Conservation (phyloP, 2,329 filamentous ascomycete genomes). For the Trichoderma sp. region DNA sequence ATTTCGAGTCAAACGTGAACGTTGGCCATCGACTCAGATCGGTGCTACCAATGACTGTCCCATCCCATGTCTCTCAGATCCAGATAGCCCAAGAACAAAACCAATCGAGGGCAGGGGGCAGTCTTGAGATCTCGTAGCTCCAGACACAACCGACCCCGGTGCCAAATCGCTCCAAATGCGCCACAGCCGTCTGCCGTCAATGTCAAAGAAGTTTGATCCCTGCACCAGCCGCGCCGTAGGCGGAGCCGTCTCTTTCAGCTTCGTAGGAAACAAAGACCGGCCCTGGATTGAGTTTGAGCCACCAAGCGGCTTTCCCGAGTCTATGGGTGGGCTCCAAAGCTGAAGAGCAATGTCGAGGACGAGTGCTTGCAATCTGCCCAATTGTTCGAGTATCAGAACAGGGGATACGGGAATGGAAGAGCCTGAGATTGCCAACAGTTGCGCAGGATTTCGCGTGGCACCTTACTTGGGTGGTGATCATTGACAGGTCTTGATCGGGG, state of each 20-base stretch:
- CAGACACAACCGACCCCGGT: neutral
- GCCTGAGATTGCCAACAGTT: neutral
- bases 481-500: neutral
- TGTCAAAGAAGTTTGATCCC: neutral
- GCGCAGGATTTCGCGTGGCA: neutral
- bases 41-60: neutral
- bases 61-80: no score
- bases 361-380: no score
- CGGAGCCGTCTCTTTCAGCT: neutral
- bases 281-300: neutral
- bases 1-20: neutral
- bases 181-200: slow-evolving; percentile 9
- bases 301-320: neutral
- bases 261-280: neutral
- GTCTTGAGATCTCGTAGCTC: neutral
- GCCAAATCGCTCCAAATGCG: neutral
- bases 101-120: neutral
- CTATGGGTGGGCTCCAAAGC: neutral
- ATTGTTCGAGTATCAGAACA: neutral
- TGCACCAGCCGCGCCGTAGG: neutral
- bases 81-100: neutral
- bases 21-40: neutral
- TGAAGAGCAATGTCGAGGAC: no score
- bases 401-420: neutral
- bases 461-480: neutral